These are phyloP conservation scores for Leccinum pallidistipes DNA, from an alignment of 1,284 basidiomycete genomes.

Conservation along the genomic window DNA sequence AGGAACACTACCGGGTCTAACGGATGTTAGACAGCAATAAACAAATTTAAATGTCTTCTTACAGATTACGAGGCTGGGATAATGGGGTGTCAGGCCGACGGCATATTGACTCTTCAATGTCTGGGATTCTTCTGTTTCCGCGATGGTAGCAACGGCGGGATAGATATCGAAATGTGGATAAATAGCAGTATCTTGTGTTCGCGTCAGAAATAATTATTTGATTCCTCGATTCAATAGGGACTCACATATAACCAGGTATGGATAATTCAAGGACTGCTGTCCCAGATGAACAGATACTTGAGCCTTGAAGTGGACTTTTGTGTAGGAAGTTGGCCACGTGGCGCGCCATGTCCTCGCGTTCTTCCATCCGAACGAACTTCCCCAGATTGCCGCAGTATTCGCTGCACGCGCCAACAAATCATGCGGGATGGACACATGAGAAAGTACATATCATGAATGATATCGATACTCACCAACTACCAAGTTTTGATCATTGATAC, in stretches of 20 bases:
- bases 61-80: slow-evolving; percentile 31
- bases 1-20: slow-evolving; percentile 33
- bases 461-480: slow-evolving; percentile 7
- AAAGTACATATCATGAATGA: neutral
- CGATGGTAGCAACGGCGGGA: slow-evolving; percentile 22
- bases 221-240: neutral
- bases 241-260: slow-evolving; percentile 37
- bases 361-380: slow-evolving; percentile 24
- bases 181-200: slow-evolving; percentile 37
- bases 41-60: slow-evolving; percentile 4
- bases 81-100: slow-evolving; percentile 9
- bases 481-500: neutral
- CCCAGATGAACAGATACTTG: neutral
- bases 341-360: slow-evolving; percentile 15
- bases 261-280: slow-evolving; percentile 27
- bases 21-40: slow-evolving; percentile 1
- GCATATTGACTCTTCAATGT: neutral
- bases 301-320: neutral
- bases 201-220: slow-evolving; percentile 11
- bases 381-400: slow-evolving; percentile 11
- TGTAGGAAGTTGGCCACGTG: slow-evolving; percentile 20
- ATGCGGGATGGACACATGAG: neutral
- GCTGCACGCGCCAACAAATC: neutral
- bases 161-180: slow-evolving; percentile 53
- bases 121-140: neutral